Conservation (phyloP, 2,329 filamentous ascomycete species). For the Penicillium glabrum region DNA sequence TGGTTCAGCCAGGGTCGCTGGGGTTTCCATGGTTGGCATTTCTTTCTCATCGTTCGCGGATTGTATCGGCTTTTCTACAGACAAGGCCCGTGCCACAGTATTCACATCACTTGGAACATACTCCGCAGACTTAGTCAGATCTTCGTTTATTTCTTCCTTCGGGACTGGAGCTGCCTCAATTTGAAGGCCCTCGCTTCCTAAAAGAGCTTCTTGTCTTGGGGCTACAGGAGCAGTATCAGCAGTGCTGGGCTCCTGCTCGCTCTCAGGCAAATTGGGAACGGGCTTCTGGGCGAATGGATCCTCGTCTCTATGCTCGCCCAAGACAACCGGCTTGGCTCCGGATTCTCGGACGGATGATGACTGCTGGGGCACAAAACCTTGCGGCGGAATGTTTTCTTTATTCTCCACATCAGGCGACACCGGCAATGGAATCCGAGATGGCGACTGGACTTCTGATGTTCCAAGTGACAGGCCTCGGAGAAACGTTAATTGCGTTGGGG, state of each 20-base stretch:
- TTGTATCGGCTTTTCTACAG: not conserved
- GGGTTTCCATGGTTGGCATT: not conserved
- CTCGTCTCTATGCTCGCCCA: conserved; percentile 11
- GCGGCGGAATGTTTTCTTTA: conserved; percentile 22
- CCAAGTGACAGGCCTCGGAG: not conserved
- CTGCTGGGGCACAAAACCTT: conserved; percentile 1
- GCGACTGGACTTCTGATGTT: not conserved
- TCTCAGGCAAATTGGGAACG: not conserved
- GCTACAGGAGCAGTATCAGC: not conserved
- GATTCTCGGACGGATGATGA: conserved; percentile 4
- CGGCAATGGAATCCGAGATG: conserved; percentile 7
- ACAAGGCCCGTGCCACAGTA: not conserved
- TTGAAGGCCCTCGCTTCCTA: not conserved
- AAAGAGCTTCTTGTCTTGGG: not conserved
- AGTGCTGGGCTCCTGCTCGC: not conserved
- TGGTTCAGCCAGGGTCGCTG: not conserved
- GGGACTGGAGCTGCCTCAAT: not conserved
- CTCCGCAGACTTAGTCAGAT: not conserved
- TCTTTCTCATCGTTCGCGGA: not conserved
- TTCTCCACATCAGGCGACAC: conserved; percentile 7
- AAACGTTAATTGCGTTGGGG: conserved; percentile 15
- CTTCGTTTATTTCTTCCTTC: not conserved
- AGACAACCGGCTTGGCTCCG: not conserved
- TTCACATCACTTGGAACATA: not conserved
- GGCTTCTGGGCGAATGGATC: conserved; percentile 8